phyloP scores from a whole-genome alignment of 805 yeast genomes.

The Yarrowia keelungensis region DNA sequence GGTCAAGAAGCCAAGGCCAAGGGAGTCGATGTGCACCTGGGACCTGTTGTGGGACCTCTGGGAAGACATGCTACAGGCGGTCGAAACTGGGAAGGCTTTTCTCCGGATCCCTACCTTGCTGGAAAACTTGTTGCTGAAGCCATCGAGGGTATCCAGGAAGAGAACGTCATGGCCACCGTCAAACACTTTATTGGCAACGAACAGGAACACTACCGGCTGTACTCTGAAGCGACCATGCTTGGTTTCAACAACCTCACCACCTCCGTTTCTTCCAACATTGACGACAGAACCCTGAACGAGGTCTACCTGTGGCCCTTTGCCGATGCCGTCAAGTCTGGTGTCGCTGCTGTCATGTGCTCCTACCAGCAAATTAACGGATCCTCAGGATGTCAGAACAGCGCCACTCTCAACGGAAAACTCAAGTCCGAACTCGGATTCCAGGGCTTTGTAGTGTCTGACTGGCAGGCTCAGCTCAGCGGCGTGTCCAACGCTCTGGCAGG shows the following conservation, averaged over 20 bases:
- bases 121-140: conserved; percentile 10
- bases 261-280: conserved; percentile 1
- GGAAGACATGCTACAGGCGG: conserved; percentile 70
- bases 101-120: conserved; percentile 1
- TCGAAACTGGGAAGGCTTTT: conserved; percentile 50
- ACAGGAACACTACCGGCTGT: conserved; percentile 2
- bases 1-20: conserved; percentile 62
- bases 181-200: conserved; percentile 15
- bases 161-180: conserved; percentile 9
- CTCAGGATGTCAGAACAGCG: conserved; percentile 4
- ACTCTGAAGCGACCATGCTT: not conserved
- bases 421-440: conserved; percentile 15
- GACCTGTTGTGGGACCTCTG: conserved; percentile 66
- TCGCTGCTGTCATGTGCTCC: conserved; percentile 5
- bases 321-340: conserved; percentile 3
- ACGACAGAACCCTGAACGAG: not conserved
- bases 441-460: conserved; percentile 8
- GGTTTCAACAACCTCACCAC: not conserved
- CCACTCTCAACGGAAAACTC: conserved; percentile 3
- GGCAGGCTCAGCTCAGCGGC: conserved; percentile 6
- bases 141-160: not conserved
- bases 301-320: conserved; percentile 9
- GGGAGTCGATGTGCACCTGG: conserved; percentile 63
- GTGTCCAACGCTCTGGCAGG: conserved; percentile 17
- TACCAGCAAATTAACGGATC: conserved; percentile 9